A percentile compares a stretch with the other conserved stretches of the same genome.
phyloP scores from a whole-genome alignment of 495 filamentous ascomycete genomes.

The Viridothelium virens region DNA sequence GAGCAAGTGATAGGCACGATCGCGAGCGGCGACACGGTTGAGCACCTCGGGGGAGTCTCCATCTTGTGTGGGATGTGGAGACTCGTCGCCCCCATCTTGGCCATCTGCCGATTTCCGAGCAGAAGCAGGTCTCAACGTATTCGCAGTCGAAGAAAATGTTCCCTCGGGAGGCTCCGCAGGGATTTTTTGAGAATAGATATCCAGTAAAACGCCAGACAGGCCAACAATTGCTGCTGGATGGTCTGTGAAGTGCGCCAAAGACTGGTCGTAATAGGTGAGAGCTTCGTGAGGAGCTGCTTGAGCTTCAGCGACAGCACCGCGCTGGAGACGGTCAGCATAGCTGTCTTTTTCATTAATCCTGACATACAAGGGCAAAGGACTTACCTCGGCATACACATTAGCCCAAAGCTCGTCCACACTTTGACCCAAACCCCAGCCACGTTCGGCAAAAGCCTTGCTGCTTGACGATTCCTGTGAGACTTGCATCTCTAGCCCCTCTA shows the following conservation, averaged over 20 bases:
- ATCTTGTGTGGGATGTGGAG: neutral
- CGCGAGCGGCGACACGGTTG: conserved; percentile 72
- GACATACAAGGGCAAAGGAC: conserved; percentile 20
- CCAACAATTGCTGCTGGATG: conserved; percentile 75
- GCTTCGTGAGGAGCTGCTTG: conserved; percentile 59
- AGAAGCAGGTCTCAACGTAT: neutral
- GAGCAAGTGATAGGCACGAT: conserved; percentile 77
- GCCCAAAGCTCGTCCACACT: conserved; percentile 71
- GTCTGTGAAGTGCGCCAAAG: conserved; percentile 63
- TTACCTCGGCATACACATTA: conserved; percentile 68
- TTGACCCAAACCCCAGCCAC: conserved; percentile 66
- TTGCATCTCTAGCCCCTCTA: conserved; percentile 47
- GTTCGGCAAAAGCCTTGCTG: conserved; percentile 44
- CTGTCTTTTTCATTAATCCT: neutral
- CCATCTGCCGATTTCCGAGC: neutral
- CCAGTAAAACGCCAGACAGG: conserved; percentile 74
- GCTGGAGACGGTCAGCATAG: conserved; percentile 43
- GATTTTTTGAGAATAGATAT: conserved; percentile 65
- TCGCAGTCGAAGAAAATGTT: neutral
- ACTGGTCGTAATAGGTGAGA: conserved; percentile 66
- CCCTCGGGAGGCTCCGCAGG: conserved; percentile 36
- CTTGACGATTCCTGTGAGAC: conserved; percentile 45
- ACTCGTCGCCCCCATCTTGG: neutral
- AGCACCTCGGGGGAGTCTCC: conserved; percentile 47
- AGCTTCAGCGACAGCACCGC: conserved; percentile 58